phyloP scores from a whole-genome alignment of 305 asterid species.

The Fraxinus floribunda region DNA sequence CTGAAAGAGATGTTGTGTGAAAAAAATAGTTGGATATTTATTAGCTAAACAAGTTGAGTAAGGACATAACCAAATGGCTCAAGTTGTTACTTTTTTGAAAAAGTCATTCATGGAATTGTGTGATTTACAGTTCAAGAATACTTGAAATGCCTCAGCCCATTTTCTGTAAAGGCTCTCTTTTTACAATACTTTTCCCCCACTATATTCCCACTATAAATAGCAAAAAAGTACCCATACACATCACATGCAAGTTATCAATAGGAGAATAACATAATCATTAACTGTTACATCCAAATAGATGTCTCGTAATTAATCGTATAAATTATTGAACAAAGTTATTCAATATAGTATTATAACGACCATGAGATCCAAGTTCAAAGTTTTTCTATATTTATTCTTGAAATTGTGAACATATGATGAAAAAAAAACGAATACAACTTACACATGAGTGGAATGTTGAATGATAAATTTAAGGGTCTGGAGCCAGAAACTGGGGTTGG shows the following conservation, averaged over 20 bases:
- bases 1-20: neutral
- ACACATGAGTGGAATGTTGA: neutral
- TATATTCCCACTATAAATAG: constrained; percentile 40
- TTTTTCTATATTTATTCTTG: neutral
- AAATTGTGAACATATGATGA: neutral
- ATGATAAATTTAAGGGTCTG: neutral
- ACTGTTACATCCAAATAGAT: constrained; percentile 25
- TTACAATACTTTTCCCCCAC: constrained; percentile 32
- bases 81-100: constrained; percentile 29
- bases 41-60: neutral
- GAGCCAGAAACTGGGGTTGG: neutral
- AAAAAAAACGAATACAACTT: neutral
- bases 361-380: neutral
- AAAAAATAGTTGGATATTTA: neutral
- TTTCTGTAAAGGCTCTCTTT: constrained; percentile 29
- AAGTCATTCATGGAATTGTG: constrained; percentile 30
- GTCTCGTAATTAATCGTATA: neutral
- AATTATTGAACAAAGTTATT: too few species aligned
- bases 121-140: constrained; percentile 42
- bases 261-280: constrained; percentile 24
- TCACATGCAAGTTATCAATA: constrained; percentile 40
- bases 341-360: neutral
- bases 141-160: constrained; percentile 29
- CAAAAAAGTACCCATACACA: constrained; percentile 31
- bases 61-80: neutral